Percentiles rank a stretch among this genome's conserved stretches.
Evolutionary conservation across 768 basidiomycete species (phyloP).

Genomic region (Rhizopogon sp.): DNA sequence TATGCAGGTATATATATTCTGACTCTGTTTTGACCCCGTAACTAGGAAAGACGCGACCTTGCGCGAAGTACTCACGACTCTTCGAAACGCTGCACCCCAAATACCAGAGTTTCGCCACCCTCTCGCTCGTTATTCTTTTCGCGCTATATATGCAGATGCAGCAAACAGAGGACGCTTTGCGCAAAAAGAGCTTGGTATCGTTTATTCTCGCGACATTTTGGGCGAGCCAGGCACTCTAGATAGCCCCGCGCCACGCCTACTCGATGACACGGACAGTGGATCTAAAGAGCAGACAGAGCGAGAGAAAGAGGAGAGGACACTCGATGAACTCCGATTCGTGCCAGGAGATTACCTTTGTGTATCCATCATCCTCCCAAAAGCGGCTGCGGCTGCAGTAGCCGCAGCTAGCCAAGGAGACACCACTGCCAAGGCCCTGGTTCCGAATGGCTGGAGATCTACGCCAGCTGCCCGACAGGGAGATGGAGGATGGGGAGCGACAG

Average conservation of each 20-base stretch:
- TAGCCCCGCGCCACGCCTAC: constrained; percentile 52
- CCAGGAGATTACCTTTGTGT: constrained; percentile 79
- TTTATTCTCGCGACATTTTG: constrained; percentile 81
- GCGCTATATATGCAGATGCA: constrained; percentile 73
- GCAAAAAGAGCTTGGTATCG: constrained; percentile 75
- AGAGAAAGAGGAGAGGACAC: constrained; percentile 61
- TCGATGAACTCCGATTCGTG: constrained; percentile 75
- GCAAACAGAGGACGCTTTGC: constrained; percentile 66
- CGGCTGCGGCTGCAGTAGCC: constrained; percentile 33
- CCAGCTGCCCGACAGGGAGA: constrained; percentile 36
- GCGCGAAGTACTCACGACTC: constrained; percentile 70
- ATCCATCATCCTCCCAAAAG: constrained; percentile 72
- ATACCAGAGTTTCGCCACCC: constrained; percentile 75
- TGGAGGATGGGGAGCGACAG: constrained; percentile 31
- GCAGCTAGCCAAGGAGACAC: constrained; percentile 47
- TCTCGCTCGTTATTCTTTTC: constrained; percentile 77
- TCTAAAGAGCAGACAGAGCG: constrained; percentile 32
- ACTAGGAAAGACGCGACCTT: constrained; percentile 79
- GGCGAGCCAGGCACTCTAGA: constrained; percentile 69
- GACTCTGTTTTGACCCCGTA: not conserved
- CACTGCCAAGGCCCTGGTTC: constrained; percentile 28
- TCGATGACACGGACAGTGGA: constrained; percentile 42
- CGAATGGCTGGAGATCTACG: constrained; percentile 32
- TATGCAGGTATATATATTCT: not conserved
- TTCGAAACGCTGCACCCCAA: constrained; percentile 66